Base-by-base conservation (phyloP, 345 rosid genomes). In the Camelina hispida region DNA sequence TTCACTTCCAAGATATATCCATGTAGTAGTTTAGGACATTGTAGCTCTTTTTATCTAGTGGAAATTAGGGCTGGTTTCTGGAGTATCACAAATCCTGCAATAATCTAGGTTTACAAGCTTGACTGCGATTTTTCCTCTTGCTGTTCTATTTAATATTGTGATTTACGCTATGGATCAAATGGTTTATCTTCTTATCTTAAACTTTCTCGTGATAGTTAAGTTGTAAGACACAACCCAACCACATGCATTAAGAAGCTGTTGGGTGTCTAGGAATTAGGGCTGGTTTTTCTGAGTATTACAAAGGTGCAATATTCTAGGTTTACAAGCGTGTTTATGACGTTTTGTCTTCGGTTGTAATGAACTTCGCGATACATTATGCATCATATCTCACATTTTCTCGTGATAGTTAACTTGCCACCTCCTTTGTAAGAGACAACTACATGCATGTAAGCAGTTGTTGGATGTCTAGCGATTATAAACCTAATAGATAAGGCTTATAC, bases 61-160 rank as follows among this genome's bases (percentile, higher is more conserved):
- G 60, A 35, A 22, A 48, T 0, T 47, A 16, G 20, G 52, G 10
- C 11, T 59, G 23, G 17, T 48, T 58, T 25, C 6, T 3, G 2
- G 42, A 42, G 4, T 25, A 13, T 42, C 4, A 54, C 53, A 25
- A 62, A 67, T 50, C 48, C 17, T 69, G 35, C 46, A 22, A 25
- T 40, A 52, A n/a, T 73, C 22, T 38, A 60, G 38, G 55, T 40
- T 25, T 51, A 38, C 34, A 28, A 75, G 62, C 65, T 34, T 22
- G 16, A 60, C n/a, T 52, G 2, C 16, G 42, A 47, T 47, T 66
- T 47, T 63, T 47, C 75, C 23, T 53, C 23, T 7, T 32, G 34
- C 1, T 18, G 6, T 62, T 62, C 8, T 34, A 34, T 5, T 23
- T 22, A 23, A 53, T 54, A 32, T 34, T 44, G 57, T 32, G 16